Evolutionary conservation across 768 basidiomycete genomes (phyloP).

Genomic region (Gloeophyllum trabeum): DNA sequence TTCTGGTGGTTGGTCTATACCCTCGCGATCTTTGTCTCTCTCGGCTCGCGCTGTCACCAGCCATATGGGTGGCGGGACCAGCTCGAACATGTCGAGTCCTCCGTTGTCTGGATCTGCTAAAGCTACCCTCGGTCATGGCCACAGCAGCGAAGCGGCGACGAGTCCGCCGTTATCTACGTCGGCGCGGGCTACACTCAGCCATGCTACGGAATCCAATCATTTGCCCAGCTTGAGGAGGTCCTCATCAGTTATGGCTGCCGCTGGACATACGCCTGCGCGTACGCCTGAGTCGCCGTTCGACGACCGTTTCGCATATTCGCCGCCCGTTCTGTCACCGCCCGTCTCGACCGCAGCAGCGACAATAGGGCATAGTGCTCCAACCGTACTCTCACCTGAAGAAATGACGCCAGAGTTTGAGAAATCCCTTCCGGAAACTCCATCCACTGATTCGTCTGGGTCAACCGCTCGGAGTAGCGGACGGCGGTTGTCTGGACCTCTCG

Average conservation of each 20-base stretch:
- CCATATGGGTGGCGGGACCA: no score
- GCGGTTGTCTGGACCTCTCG: slow-evolving; percentile 23
- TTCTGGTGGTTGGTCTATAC: no score
- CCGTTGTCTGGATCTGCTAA: no score
- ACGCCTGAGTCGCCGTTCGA: slow-evolving; percentile 8
- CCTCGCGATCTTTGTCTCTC: neutral
- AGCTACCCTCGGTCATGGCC: no score
- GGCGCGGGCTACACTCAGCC: neutral
- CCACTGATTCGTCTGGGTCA: neutral
- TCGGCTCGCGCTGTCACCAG: no score
- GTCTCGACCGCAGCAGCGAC: neutral
- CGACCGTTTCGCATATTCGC: no score
- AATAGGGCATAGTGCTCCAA: neutral
- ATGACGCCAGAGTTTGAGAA: neutral
- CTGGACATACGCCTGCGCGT: neutral
- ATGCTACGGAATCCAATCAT: no score
- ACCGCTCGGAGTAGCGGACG: slow-evolving; percentile 2
- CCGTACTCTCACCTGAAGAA: neutral
- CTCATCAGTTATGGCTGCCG: no score
- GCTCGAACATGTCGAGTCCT: no score
- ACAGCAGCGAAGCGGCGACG: neutral
- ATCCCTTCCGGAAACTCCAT: neutral
- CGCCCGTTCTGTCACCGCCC: neutral
- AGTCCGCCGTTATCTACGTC: neutral
- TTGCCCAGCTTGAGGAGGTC: no score